Conservation (phyloP, 2,329 filamentous ascomycete species). For the Furcasterigmium sp. region DNA sequence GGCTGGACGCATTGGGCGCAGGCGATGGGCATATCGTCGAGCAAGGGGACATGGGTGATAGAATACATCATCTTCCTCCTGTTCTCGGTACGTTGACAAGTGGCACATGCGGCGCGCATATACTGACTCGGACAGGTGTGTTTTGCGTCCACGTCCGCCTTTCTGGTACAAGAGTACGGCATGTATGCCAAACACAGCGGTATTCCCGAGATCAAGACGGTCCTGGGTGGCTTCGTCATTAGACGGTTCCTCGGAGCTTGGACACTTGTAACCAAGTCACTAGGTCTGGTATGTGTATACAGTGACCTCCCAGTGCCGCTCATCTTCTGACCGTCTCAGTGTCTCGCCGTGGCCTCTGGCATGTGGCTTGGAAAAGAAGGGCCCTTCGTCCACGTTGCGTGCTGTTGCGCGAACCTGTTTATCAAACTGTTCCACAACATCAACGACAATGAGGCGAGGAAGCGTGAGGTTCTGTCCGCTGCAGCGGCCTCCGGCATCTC, state of each 20-base stretch:
- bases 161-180: constrained; percentile 79
- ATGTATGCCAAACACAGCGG: constrained; percentile 89
- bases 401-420: constrained; percentile 90
- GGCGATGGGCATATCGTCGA: constrained; percentile 61
- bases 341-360: constrained; percentile 85
- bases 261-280: constrained; percentile 84
- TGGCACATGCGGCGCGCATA: too few species aligned
- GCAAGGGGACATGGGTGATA: constrained; percentile 70
- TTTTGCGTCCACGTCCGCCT: constrained; percentile 71
- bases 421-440: constrained; percentile 83
- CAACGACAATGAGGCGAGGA: constrained; percentile 86
- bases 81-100: constrained; percentile 66
- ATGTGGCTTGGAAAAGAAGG: constrained; percentile 98
- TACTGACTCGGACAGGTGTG: constrained; percentile 46
- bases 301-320: neutral
- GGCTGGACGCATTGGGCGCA: constrained; percentile 86
- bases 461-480: constrained; percentile 87
- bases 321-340: constrained; percentile 44
- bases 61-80: constrained; percentile 83
- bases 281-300: constrained; percentile 64
- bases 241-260: constrained; percentile 78
- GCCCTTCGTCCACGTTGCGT: constrained; percentile 90
- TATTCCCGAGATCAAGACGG: constrained; percentile 96
- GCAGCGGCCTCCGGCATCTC: constrained; percentile 90
- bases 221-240: constrained; percentile 91